phyloP scores from a whole-genome alignment of 208 protist genomes.

The Leishmania amazonensis region DNA sequence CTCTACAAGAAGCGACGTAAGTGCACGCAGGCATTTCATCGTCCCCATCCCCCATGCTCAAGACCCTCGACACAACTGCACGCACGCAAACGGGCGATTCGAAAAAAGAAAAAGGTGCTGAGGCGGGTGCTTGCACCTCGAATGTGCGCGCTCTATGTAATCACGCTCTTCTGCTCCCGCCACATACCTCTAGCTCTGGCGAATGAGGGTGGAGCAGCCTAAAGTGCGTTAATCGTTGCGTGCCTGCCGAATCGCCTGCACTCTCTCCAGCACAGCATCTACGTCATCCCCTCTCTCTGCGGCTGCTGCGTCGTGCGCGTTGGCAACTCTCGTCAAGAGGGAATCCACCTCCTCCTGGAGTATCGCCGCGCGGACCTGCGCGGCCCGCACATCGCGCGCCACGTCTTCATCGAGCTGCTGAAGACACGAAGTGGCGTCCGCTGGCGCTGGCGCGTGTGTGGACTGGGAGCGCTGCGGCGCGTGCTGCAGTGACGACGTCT shows the following conservation, averaged over 20 bases:
- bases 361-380: slow-evolving; percentile 17
- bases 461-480: slow-evolving; percentile 10
- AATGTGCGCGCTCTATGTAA: neutral
- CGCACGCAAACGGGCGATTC: neutral
- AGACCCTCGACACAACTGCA: neutral
- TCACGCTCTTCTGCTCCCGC: neutral
- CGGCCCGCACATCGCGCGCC: slow-evolving; percentile 32
- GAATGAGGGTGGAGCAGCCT: neutral
- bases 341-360: slow-evolving; percentile 27
- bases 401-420: slow-evolving; percentile 36
- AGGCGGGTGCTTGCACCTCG: neutral
- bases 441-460: slow-evolving; percentile 1
- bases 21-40: neutral
- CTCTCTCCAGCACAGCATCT: slow-evolving; percentile 13
- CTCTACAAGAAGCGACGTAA: neutral
- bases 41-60: neutral
- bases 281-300: slow-evolving; percentile 4
- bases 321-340: slow-evolving; percentile 13
- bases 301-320: neutral
- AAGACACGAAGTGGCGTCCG: slow-evolving; percentile 29
- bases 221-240: slow-evolving; percentile 13
- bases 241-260: slow-evolving; percentile 20
- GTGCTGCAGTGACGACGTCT: slow-evolving; percentile 2
- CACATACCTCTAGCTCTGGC: neutral
- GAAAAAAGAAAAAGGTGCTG: neutral